Evolutionary conservation across 2,329 filamentous ascomycete genomes (phyloP), one percentile per base, ranked within the genome.

Genomic region (Aspergillus sp.): DNA sequence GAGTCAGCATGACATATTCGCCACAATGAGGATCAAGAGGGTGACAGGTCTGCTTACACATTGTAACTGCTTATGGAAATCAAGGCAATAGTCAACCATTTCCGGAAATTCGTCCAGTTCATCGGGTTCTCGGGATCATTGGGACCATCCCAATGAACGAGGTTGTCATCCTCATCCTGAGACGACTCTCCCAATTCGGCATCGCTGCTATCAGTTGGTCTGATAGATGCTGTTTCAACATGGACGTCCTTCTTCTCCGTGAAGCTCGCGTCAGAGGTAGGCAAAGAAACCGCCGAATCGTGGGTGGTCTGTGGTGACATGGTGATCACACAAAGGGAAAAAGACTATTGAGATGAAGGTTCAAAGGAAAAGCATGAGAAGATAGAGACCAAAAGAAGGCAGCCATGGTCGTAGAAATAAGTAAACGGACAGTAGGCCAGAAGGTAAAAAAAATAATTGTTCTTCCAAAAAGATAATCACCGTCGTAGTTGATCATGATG

Each of bases 11-110:
- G 18, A 20, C 4, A 54, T n/a, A 3, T 12, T n/a, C 36, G 36
- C 36, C 36, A 42, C 36, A 16, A 18, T 7, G 36, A 42, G n/a
- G 36, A n/a, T 42, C 36, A 42, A 4, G 7, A 46, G 10, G 24
- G 20, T 14, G 50, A 42, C 9, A 42, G 14, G 11, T 20, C 22
- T 42, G 24, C 55, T 54, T 59, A 61, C 64, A 63, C 60, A 39
- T 65, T 63, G 55, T 64, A 64, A 42, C 60, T 64, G 58, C 60
- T 64, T 31, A 63, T 10, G n/a, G 64, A 63, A 14, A 65, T 63
- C n/a, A 65, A 29, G 20, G 56, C 64, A 6, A 65, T 65, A 3
- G 56, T 61, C 16, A 61, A 18, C 64, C 64, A 65, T 57, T 65
- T 65, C 24, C 58, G 62, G 11, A 39, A 24, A 51, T 29, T 50